These are phyloP conservation scores for Boletales sp. DNA, from an alignment of 768 basidiomycete species.

Conservation along the genomic window DNA sequence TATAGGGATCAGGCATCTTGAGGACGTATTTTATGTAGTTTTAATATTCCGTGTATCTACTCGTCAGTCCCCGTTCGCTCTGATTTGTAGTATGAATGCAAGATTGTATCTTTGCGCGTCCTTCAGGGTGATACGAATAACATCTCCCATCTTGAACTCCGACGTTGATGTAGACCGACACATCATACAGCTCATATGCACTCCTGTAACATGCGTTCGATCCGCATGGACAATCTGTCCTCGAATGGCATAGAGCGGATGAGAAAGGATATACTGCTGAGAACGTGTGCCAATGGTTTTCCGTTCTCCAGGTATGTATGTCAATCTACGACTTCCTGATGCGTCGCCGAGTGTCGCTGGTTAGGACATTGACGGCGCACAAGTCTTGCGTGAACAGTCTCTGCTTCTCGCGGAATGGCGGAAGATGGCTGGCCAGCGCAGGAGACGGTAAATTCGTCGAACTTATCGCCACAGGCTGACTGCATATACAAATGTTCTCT, in stretches of 20 bases:
- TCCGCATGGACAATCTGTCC: constrained; percentile 20
- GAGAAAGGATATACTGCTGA: constrained; percentile 15
- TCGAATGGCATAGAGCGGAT: constrained; percentile 23
- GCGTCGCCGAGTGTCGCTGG: constrained; percentile 1
- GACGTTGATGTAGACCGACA: constrained; percentile 4
- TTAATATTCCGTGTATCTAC: constrained; percentile 31
- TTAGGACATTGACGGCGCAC: constrained; percentile 41
- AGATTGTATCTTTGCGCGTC: constrained; percentile 9
- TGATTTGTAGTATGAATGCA: constrained; percentile 20
- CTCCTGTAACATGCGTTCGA: constrained; percentile 6
- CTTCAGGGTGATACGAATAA: not conserved
- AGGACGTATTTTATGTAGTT: constrained; percentile 34
- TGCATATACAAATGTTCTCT: constrained; percentile 2
- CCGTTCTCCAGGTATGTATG: constrained; percentile 32
- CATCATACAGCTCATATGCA: constrained; percentile 9
- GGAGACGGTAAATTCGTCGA: constrained; percentile 54
- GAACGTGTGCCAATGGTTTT: constrained; percentile 26
- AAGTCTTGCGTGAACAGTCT: constrained; percentile 65
- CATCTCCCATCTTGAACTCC: constrained; percentile 2
- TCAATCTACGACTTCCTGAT: not conserved
- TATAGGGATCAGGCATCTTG: constrained; percentile 34
- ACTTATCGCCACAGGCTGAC: constrained; percentile 9
- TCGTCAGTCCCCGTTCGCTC: constrained; percentile 5
- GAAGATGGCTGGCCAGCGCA: constrained; percentile 62
- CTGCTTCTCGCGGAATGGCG: constrained; percentile 55